A percentile compares a stretch with the other conserved stretches of the same genome.
Evolutionary conservation across 768 basidiomycete species (phyloP).

Genomic region (Phanerodontia chrysosporium): DNA sequence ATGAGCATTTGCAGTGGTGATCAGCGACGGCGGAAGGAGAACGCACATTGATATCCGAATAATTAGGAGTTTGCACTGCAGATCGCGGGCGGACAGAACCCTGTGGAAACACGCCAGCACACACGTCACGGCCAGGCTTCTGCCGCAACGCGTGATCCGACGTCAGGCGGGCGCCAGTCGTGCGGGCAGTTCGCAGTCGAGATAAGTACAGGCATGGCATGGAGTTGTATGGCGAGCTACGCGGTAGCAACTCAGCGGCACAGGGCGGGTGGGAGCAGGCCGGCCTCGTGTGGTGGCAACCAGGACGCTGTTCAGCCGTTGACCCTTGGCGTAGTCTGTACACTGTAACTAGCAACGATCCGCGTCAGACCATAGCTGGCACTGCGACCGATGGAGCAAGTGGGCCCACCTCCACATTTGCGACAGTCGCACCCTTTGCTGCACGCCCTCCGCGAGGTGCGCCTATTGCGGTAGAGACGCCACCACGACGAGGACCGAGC

Average conservation of each 20-base stretch:
- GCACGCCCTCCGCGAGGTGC: background rate
- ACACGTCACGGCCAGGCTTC: background rate
- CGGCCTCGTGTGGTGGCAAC: background rate
- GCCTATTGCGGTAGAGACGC: background rate
- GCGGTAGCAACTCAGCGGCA: background rate
- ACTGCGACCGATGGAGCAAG: background rate
- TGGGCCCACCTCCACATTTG: background rate
- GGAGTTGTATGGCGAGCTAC: background rate
- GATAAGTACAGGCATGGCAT: background rate
- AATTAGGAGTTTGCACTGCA: background rate
- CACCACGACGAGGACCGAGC: background rate
- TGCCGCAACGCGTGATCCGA: background rate
- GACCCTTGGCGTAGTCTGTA: background rate
- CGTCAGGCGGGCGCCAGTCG: background rate
- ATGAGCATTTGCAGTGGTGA: no score
- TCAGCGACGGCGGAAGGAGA: background rate
- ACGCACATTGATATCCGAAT: background rate
- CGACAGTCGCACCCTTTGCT: background rate
- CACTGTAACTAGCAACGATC: background rate
- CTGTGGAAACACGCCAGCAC: background rate
- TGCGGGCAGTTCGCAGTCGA: background rate
- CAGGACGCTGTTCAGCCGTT: background rate
- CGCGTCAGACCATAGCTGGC: background rate
- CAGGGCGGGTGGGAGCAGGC: background rate
- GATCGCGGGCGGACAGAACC: background rate